A percentile compares a stretch with the other conserved stretches of the same genome.
Conservation (phyloP, 257 asterid species). For the Solanum lignicaule region DNA sequence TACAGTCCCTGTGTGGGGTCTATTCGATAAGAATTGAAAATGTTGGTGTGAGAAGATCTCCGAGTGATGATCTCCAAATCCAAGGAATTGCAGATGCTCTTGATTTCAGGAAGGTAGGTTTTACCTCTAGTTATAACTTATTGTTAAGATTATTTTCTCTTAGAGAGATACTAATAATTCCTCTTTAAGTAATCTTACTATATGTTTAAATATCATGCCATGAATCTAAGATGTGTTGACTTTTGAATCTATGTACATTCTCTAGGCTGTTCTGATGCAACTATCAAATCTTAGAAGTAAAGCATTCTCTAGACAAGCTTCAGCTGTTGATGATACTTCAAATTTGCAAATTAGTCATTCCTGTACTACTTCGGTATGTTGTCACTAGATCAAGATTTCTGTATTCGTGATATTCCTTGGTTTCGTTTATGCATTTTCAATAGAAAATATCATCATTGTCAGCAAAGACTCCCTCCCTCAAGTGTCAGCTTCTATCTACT, state of each 20-base stretch:
- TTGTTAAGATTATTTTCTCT: not conserved
- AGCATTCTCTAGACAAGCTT: constrained; percentile 26
- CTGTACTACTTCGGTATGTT: constrained; percentile 38
- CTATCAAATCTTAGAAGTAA: constrained; percentile 43
- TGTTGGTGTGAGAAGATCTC: constrained; percentile 64
- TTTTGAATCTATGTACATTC: not conserved
- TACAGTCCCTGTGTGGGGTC: constrained; percentile 55
- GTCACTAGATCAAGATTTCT: not conserved
- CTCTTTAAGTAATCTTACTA: not conserved
- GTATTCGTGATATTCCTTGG: not conserved
- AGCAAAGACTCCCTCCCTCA: not conserved
- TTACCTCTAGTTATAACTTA: not conserved
- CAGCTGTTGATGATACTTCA: constrained; percentile 27
- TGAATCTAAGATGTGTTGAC: not conserved
- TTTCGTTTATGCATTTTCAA: not conserved
- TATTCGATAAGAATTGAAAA: constrained; percentile 65
- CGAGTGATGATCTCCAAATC: constrained; percentile 63
- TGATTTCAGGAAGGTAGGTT: constrained; percentile 56
- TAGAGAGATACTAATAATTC: not conserved
- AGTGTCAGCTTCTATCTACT: not conserved
- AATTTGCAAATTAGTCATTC: constrained; percentile 25
- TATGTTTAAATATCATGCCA: not conserved
- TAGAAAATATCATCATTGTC: not conserved
- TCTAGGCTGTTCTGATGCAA: constrained; percentile 57
- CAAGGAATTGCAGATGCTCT: constrained; percentile 58